These are phyloP conservation scores for Pseudogymnoascus sp. DNA, from an alignment of 2,329 filamentous ascomycete genomes.

Conservation along the genomic window DNA sequence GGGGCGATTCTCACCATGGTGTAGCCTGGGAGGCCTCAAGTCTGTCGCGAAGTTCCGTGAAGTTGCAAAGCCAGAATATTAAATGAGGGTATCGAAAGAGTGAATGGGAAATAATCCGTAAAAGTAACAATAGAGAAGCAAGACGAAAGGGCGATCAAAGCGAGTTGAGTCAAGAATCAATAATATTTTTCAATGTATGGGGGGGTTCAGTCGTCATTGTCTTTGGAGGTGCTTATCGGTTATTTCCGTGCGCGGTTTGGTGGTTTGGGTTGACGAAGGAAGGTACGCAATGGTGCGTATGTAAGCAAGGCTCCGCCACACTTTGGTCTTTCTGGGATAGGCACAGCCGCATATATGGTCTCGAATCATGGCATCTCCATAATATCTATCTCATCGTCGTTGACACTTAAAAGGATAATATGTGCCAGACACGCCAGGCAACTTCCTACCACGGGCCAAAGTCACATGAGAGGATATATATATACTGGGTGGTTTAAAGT, in stretches of 20 bases:
- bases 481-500: too few relatives aligned
- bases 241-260: constrained; percentile 7
- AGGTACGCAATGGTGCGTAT: constrained; percentile 7
- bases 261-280: background rate
- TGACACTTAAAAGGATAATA: background rate
- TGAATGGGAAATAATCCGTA: constrained; percentile 5
- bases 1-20: background rate
- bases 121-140: background rate
- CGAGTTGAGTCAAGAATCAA: constrained; percentile 8
- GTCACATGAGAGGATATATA: too few relatives aligned
- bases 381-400: background rate
- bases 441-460: too few relatives aligned
- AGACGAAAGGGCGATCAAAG: constrained; percentile 3
- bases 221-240: constrained; percentile 6
- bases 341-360: background rate
- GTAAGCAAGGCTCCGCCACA: constrained; percentile 9
- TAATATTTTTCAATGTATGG: constrained; percentile 9
- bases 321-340: background rate
- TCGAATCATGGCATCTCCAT: background rate
- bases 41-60: constrained; percentile 7
- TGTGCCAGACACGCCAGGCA: background rate
- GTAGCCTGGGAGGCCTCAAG: constrained; percentile 7
- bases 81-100: constrained; percentile 9
- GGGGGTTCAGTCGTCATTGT: constrained; percentile 7
- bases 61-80: constrained; percentile 2